Evolutionary conservation across 257 asterid species (phyloP).

Genomic region (Penstemon eatonii): DNA sequence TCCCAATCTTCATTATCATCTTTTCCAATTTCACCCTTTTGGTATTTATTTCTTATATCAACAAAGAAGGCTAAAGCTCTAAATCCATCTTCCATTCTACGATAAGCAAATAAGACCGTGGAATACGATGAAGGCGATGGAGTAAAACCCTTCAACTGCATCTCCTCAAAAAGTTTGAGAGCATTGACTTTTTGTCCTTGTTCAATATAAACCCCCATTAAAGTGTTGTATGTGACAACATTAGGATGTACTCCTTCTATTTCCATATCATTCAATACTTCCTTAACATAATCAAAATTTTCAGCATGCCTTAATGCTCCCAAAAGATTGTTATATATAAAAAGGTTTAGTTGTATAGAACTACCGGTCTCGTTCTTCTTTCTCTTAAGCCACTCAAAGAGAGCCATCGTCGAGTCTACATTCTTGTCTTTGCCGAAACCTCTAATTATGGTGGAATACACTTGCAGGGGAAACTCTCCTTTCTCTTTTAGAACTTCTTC

Average conservation of each 20-base stretch:
- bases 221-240: constrained; percentile 69
- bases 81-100: constrained; percentile 71
- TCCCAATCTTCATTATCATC: constrained; percentile 56
- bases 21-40: constrained; percentile 57
- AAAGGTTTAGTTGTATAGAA: constrained; percentile 53
- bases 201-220: constrained; percentile 74
- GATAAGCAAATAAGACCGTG: constrained; percentile 65
- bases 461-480: constrained; percentile 71
- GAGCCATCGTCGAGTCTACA: constrained; percentile 60
- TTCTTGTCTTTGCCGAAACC: constrained; percentile 76
- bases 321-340: constrained; percentile 72
- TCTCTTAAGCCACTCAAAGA: constrained; percentile 83
- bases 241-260: constrained; percentile 61
- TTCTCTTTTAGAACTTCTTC: constrained; percentile 64
- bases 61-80: constrained; percentile 65
- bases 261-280: constrained; percentile 58
- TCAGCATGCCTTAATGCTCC: constrained; percentile 70
- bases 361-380: constrained; percentile 47
- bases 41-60: constrained; percentile 43
- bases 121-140: constrained; percentile 89
- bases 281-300: constrained; percentile 47
- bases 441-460: constrained; percentile 71
- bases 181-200: constrained; percentile 73
- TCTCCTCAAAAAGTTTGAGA: constrained; percentile 55
- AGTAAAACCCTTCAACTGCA: constrained; percentile 55